These are phyloP conservation scores for Ramaria sp. DNA, from an alignment of 768 basidiomycete genomes.

Conservation along the genomic window DNA sequence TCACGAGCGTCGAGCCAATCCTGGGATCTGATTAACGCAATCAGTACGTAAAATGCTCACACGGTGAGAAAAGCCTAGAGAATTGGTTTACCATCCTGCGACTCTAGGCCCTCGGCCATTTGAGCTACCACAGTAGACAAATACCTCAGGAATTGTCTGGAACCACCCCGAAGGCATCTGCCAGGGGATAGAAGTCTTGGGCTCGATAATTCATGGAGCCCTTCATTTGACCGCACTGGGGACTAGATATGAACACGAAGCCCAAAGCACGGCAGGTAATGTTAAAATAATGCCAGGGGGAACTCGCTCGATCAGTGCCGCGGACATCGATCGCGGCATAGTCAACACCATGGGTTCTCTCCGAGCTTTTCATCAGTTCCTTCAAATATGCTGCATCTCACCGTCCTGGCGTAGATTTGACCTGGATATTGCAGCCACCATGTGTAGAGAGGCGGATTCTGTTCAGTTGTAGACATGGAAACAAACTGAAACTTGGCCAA, in stretches of 20 bases:
- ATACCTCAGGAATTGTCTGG: slow-evolving; percentile 28
- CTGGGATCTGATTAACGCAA: slow-evolving; percentile 28
- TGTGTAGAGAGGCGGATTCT: too few relatives aligned
- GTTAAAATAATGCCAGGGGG: too few relatives aligned
- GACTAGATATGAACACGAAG: not conserved
- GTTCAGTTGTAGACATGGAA: not conserved
- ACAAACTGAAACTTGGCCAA: too few relatives aligned
- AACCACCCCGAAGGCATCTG: slow-evolving; percentile 31
- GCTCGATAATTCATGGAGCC: slow-evolving; percentile 39
- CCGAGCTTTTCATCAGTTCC: not conserved
- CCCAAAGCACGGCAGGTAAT: too few relatives aligned
- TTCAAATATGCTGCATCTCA: not conserved
- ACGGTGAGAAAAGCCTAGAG: too few relatives aligned
- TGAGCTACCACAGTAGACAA: slow-evolving; percentile 47
- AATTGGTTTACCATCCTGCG: slow-evolving; percentile 36
- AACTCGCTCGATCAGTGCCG: slow-evolving; percentile 32
- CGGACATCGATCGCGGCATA: slow-evolving; percentile 42
- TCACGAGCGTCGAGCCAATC: slow-evolving; percentile 29
- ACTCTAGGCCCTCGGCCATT: slow-evolving; percentile 41
- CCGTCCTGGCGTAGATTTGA: not conserved
- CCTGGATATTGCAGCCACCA: slow-evolving; percentile 3
- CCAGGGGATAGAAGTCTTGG: slow-evolving; percentile 37
- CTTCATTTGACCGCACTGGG: slow-evolving; percentile 42
- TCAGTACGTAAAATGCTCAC: not conserved
- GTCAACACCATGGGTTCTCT: not conserved